Base-by-base conservation (phyloP, 164 flowering plant genomes). In the Stephania japonica region DNA sequence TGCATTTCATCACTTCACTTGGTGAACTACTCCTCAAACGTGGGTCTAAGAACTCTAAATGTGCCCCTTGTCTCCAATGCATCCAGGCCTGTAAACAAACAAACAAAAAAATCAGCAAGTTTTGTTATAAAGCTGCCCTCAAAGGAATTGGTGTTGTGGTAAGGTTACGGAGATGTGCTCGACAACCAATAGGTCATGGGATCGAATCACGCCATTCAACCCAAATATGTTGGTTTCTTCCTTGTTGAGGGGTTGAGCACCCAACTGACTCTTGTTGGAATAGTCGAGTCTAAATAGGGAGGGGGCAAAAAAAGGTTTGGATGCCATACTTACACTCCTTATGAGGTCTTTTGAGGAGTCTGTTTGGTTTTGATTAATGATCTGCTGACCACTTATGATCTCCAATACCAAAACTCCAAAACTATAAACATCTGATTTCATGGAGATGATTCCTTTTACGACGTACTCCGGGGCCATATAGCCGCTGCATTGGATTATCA, bases 1-100 rank as follows among this genome's bases (percentile, higher is more conserved):
- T 76, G 80, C 87, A 72, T 73, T 83, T 77, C 73, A 79, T 32
- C 3, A 83, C 76, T 78, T 87, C 86, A 23, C n/a, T 72, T 24
- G 49, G 47, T 7, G 79, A 65, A 5, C 4, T 13, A 5, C 63
- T 41, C 0, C 26, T 7, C 64, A 84, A 13, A 0, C 65, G 42
- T 63, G 85, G 77, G 74, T 84, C 38, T 1, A 85, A 12, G 21
- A 83, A 4, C 53, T 81, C 78, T 32, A 70, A 24, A 14, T 73
- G 25, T 49, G 50, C 67, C 6, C 84, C 84, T 25, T 79, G 73
- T 12, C 50, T 78, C 88, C 87, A 85, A 7, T 49, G 74, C 19
- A 14, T 74, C 90, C 90, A 87, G 65, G 81, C 81, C 90, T 83
- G 77, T 18, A 32, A 32, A 32, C 38, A 32, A 32, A 32, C 13